Percentiles rank a stretch among this genome's conserved stretches.
These are phyloP conservation scores for Rhodomyrtus psidioides DNA, from an alignment of 441 rosid species.

Conservation along the genomic window DNA sequence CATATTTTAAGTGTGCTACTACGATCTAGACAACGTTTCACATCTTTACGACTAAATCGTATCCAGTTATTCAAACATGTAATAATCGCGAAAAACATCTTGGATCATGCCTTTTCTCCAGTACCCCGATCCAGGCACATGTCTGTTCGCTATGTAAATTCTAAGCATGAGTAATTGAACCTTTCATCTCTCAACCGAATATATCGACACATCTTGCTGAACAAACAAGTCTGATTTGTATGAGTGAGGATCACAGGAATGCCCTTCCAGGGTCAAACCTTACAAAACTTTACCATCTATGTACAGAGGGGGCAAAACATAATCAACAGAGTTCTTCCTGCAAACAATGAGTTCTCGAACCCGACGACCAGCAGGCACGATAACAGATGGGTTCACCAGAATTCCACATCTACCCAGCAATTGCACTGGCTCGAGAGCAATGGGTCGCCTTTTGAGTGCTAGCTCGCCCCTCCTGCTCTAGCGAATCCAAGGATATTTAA, in stretches of 20 bases:
- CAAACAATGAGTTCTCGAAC: background rate
- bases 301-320: background rate
- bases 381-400: background rate
- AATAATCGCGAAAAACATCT: background rate
- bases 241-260: background rate
- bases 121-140: background rate
- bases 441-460: background rate
- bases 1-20: background rate
- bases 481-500: background rate
- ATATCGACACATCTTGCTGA: background rate
- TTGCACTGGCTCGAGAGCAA: background rate
- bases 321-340: background rate
- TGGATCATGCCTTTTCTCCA: rapidly evolving
- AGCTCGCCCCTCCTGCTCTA: background rate
- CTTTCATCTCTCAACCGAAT: background rate
- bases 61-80: background rate
- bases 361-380: background rate
- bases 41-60: background rate
- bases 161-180: background rate
- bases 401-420: background rate
- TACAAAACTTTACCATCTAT: background rate
- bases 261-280: background rate
- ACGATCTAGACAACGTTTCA: background rate
- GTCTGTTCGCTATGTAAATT: background rate
- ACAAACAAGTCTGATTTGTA: background rate